Percentiles rank a stretch among this genome's conserved stretches.
phyloP scores from a whole-genome alignment of 148 eudicot species.

The Vaccinium darrowii region DNA sequence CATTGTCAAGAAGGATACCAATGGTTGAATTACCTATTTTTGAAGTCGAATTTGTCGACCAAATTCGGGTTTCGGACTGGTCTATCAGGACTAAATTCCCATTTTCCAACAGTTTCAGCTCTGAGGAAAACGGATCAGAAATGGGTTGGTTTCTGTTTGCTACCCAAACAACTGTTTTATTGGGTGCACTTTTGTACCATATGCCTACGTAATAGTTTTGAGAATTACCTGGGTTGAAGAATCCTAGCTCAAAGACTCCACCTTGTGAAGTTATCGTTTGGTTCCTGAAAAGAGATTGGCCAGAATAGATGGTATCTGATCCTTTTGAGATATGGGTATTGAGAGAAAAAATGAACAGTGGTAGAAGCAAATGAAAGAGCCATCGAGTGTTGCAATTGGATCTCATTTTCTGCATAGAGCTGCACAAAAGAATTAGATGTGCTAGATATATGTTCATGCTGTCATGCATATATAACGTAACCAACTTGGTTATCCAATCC shows the following conservation, averaged over 20 bases:
- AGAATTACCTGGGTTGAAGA: background rate
- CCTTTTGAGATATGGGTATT: background rate
- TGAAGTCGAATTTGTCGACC: conserved; percentile 3
- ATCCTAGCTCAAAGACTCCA: conserved; percentile 1
- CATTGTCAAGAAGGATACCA: conserved; percentile 1
- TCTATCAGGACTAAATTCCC: conserved; percentile 5
- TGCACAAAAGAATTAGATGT: background rate
- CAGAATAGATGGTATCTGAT: conserved; percentile 8
- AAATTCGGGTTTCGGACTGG: conserved; percentile 7
- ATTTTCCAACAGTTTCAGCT: conserved; percentile 2
- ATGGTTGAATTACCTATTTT: background rate
- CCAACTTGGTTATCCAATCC: too few species aligned
- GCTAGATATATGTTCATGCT: background rate
- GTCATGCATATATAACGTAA: background rate
- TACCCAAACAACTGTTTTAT: conserved; percentile 7
- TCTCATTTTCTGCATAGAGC: conserved; percentile 1
- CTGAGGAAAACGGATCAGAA: background rate
- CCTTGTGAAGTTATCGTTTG: conserved; percentile 2
- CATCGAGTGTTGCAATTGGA: conserved; percentile 6
- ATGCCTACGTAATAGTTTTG: background rate
- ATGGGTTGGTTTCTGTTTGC: conserved; percentile 5
- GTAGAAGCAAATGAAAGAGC: background rate
- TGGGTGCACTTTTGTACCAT: background rate
- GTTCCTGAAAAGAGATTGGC: background rate
- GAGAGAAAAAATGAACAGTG: background rate